Conservation (phyloP, 2,329 filamentous ascomycete genomes). For the Diaporthe vexans region DNA sequence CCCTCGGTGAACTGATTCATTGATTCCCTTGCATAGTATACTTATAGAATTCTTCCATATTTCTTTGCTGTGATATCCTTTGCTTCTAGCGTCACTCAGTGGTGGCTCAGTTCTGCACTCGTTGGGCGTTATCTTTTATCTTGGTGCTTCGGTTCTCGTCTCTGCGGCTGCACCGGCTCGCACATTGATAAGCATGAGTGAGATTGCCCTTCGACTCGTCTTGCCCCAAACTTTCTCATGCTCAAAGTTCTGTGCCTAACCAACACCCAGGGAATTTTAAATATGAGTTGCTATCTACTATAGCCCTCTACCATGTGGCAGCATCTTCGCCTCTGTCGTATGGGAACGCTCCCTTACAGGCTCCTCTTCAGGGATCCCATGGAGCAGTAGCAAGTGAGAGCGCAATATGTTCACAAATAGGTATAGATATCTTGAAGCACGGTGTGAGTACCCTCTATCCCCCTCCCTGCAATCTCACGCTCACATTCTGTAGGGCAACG, state of each 20-base stretch:
- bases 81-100: background rate
- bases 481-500: conserved; percentile 70
- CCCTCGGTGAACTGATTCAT: background rate
- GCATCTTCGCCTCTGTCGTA: conserved; percentile 30
- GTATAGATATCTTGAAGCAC: conserved; percentile 70
- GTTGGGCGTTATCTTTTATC: conserved; percentile 15
- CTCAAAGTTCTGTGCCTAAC: background rate
- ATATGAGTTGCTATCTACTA: conserved; percentile 17
- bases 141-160: background rate
- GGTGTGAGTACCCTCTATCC: conserved; percentile 56
- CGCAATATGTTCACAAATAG: conserved; percentile 77
- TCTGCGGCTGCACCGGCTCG: conserved; percentile 2
- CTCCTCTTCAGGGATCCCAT: conserved; percentile 38
- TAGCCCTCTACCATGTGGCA: conserved; percentile 29
- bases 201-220: background rate
- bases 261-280: conserved; percentile 1
- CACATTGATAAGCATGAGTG: conserved; percentile 36
- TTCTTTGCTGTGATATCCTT: background rate
- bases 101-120: background rate
- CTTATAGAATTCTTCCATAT: background rate
- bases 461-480: background rate
- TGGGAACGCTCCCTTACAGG: background rate
- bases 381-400: conserved; percentile 82
- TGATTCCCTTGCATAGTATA: background rate
- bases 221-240: background rate